Percentiles rank a stretch among this genome's conserved stretches.
Evolutionary conservation across 2,329 filamentous ascomycete species (phyloP).

Genomic region (Pseudogymnoascus sp.): DNA sequence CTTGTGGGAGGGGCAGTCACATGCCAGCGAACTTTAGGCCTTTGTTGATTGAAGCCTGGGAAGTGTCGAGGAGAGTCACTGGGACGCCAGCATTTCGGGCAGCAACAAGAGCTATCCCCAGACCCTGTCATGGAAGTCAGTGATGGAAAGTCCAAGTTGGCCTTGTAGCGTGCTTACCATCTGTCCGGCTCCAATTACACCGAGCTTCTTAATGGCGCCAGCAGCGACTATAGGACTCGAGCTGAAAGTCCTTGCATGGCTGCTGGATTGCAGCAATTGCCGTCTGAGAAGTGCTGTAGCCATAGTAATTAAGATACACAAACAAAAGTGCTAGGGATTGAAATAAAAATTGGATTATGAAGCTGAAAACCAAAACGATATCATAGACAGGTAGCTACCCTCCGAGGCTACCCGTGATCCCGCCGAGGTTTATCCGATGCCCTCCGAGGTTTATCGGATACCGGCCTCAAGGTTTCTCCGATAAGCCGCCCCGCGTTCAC

Average conservation of each 20-base stretch:
- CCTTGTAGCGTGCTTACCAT: slow-evolving; percentile 58
- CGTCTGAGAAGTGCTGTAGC: slow-evolving; percentile 20
- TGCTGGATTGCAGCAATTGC: slow-evolving; percentile 18
- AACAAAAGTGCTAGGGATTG: neutral
- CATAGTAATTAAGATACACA: slow-evolving; percentile 19
- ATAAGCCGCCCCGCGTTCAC: neutral
- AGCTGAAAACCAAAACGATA: slow-evolving; percentile 2
- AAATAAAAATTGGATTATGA: slow-evolving; percentile 3
- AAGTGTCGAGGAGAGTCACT: slow-evolving; percentile 78
- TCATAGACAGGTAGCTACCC: neutral
- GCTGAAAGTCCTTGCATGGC: slow-evolving; percentile 53
- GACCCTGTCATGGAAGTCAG: slow-evolving; percentile 52
- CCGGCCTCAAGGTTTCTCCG: neutral
- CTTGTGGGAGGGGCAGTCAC: slow-evolving; percentile 14
- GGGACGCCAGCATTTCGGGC: slow-evolving; percentile 75
- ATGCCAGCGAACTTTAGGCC: slow-evolving; percentile 80
- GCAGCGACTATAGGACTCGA: slow-evolving; percentile 51
- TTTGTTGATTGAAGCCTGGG: slow-evolving; percentile 77
- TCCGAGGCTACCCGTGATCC: slow-evolving; percentile 5
- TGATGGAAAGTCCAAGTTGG: slow-evolving; percentile 1
- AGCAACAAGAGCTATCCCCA: slow-evolving; percentile 92
- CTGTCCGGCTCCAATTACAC: slow-evolving; percentile 89
- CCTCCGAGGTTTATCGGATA: neutral
- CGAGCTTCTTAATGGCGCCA: slow-evolving; percentile 74
- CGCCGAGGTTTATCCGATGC: neutral